Base-by-base conservation (phyloP, 1,284 basidiomycete species). In the Filobasidium uniguttulatum region DNA sequence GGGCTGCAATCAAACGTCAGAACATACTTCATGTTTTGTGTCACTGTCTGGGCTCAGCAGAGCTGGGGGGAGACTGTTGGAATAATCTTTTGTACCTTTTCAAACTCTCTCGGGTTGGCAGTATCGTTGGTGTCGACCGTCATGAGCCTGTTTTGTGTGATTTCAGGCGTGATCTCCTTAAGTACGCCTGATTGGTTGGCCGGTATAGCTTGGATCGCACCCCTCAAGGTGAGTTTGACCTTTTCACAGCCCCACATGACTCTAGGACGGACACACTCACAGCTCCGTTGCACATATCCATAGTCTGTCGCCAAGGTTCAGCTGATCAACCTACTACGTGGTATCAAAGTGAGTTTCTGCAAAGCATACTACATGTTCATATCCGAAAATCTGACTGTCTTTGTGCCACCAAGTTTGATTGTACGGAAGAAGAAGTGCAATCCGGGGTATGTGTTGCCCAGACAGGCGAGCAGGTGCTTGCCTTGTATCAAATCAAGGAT, bases 311-410 rank as follows among this genome's bases (percentile, higher is more conserved):
- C 22, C 25, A 43, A 43, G 40, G 40, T 73, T 10, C 63, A 69
- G 35, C 61, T 71, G 44, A 72, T 73, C 63, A 73, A 74, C 59
- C 71, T 72, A 52, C 59, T 64, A 19, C 37, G 56, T 6, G 70
- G 70, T 4, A 55, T 67, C 8, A 43, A 46, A 12, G 53, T 54
- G 12, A 19, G 53, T 44, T 9, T 20, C 17, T 9, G 25, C 36
- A 26, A 3, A 9, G 19, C 10, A 8, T 26, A 29, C 3, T 23
- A n/a, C n/a, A n/a, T 25, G 9, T 14, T 1, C 34, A 19, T 15
- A 14, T 19, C 34, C n/a, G 38, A 22, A 2, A 17, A 17, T 1
- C n/a, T 31, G 23, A 37, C 26, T 14, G 7, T 23, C 33, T 6
- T 33, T 6, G 14, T 30, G 3, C 22, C 22, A 28, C 36, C 10